Evolutionary conservation across 1,284 basidiomycete species (phyloP).

Genomic region (Fistulinella cinereoalba): DNA sequence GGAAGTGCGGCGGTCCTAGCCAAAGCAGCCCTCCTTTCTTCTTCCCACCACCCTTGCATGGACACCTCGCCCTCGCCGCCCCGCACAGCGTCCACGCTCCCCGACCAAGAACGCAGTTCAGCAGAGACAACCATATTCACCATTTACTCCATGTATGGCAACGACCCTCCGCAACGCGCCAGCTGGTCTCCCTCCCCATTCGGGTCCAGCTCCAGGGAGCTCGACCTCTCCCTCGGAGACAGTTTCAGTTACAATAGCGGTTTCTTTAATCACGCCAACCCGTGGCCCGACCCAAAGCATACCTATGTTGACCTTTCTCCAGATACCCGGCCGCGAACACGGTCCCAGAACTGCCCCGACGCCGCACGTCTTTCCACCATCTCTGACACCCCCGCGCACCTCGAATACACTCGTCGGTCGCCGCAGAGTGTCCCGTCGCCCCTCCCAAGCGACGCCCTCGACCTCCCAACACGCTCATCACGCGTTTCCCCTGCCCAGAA

Average conservation of each 20-base stretch:
- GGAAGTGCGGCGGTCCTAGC: neutral
- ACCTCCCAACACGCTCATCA: constrained; percentile 26
- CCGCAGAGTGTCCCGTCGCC: constrained; percentile 8
- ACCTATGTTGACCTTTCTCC: constrained; percentile 15
- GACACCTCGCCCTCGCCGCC: constrained; percentile 44
- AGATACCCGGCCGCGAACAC: constrained; percentile 9
- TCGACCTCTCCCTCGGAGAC: constrained; percentile 34
- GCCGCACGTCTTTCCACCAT: constrained; percentile 7
- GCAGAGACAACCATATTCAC: constrained; percentile 68
- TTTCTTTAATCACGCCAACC: constrained; percentile 22
- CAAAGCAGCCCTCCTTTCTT: constrained; percentile 1
- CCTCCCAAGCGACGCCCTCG: constrained; percentile 15
- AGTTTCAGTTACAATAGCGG: constrained; percentile 26
- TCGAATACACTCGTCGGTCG: constrained; percentile 8
- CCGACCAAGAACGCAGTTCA: constrained; percentile 39
- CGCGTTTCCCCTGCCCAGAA: constrained; percentile 23
- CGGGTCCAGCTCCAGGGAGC: constrained; percentile 29
- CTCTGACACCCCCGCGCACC: constrained; percentile 11
- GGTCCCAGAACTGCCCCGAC: constrained; percentile 18
- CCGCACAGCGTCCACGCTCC: constrained; percentile 29
- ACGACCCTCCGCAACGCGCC: constrained; percentile 40
- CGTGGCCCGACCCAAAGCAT: constrained; percentile 8
- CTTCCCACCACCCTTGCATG: constrained; percentile 34
- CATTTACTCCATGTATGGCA: constrained; percentile 79
- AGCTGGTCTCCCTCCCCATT: constrained; percentile 42